phyloP scores from a whole-genome alignment of 2,329 filamentous ascomycete species.

The Teratosphaeria nubilosa region DNA sequence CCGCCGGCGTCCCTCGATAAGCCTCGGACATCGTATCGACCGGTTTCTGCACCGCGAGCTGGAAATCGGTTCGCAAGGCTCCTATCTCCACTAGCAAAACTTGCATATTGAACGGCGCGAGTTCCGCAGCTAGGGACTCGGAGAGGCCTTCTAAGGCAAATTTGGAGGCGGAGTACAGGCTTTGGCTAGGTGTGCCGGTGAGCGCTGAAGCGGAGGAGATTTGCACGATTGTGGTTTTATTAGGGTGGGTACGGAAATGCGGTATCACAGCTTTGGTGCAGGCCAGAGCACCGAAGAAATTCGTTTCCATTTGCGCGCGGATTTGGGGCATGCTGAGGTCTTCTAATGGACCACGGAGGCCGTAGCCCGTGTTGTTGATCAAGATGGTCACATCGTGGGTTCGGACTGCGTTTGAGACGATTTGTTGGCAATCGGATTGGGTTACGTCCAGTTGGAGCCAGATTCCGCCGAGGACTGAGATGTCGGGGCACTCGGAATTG shows the following conservation, averaged over 20 bases:
- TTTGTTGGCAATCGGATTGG: neutral
- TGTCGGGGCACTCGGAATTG: constrained; percentile 1
- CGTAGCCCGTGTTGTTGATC: constrained; percentile 9
- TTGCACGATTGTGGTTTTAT: constrained; percentile 13
- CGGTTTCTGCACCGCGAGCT: constrained; percentile 7
- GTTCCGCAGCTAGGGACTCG: constrained; percentile 29
- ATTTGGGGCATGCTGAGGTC: constrained; percentile 11
- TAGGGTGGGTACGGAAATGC: constrained; percentile 6
- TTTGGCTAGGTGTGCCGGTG: constrained; percentile 8
- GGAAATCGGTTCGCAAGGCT: constrained; percentile 34
- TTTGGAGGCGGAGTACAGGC: constrained; percentile 23
- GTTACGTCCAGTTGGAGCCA: constrained; percentile 7
- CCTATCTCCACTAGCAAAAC: constrained; percentile 36
- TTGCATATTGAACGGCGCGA: constrained; percentile 27
- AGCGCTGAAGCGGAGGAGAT: constrained; percentile 13
- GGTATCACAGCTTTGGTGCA: constrained; percentile 12
- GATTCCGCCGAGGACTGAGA: constrained; percentile 7
- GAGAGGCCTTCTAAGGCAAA: constrained; percentile 33
- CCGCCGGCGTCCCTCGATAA: constrained; percentile 4
- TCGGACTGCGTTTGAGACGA: constrained; percentile 1
- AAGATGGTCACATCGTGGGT: constrained; percentile 3
- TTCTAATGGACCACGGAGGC: constrained; percentile 8
- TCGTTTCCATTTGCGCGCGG: constrained; percentile 13
- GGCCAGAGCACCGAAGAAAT: constrained; percentile 13
- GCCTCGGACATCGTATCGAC: constrained; percentile 5